Conservation (phyloP, 331 rosid species). For the Quercus phellos region DNA sequence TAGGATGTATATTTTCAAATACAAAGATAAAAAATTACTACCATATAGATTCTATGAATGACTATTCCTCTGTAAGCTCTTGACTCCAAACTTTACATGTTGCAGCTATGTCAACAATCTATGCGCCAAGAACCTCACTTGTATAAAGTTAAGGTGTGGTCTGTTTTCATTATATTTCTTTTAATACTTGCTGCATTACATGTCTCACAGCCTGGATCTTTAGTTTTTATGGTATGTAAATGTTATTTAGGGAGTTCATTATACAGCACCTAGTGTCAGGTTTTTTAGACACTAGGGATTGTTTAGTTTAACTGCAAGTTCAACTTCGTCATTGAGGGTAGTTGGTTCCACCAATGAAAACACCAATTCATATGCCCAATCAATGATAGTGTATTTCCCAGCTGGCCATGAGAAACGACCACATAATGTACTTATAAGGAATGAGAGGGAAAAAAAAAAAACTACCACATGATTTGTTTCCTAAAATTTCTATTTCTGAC, state of each 20-base stretch:
- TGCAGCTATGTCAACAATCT: conserved; percentile 50
- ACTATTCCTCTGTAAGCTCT: conserved; percentile 11
- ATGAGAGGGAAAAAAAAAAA: background rate
- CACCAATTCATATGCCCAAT: background rate
- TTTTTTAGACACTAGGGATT: background rate
- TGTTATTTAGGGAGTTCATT: background rate
- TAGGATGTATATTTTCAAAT: background rate
- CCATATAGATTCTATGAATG: background rate
- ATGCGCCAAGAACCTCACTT: conserved; percentile 33
- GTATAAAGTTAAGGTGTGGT: conserved; percentile 39
- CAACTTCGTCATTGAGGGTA: too few species aligned
- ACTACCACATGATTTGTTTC: background rate
- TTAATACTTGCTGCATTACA: background rate
- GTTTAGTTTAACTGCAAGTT: background rate
- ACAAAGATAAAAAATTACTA: background rate
- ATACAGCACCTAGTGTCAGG: background rate
- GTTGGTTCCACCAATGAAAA: background rate
- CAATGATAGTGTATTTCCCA: background rate
- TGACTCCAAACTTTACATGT: conserved; percentile 26
- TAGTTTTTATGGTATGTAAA: conserved; percentile 8
- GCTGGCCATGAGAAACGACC: background rate
- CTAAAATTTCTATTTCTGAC: background rate
- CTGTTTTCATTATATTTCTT: conserved; percentile 10
- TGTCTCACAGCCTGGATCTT: background rate
- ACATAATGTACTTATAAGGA: background rate